Evolutionary conservation across 495 filamentous ascomycete species (phyloP).

Genomic region (Clavariopsis aquatica): DNA sequence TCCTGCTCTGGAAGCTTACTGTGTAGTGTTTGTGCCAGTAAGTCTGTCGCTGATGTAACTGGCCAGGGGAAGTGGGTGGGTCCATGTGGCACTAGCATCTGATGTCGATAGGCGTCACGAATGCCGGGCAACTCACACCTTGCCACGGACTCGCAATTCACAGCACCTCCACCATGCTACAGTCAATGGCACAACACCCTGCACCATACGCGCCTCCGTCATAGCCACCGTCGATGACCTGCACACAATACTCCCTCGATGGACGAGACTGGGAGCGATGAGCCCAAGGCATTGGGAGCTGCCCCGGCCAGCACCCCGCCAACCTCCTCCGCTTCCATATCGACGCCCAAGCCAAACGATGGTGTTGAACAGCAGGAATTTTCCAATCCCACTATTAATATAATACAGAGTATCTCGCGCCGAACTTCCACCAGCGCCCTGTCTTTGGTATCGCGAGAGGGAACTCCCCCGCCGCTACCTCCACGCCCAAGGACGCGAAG

Average conservation of each 20-base stretch:
- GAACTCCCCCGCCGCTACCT: constrained; percentile 37
- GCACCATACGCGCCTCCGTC: neutral
- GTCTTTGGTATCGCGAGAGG: constrained; percentile 26
- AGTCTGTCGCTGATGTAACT: too few relatives aligned
- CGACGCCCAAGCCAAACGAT: constrained; percentile 6
- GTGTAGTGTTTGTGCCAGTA: too few relatives aligned
- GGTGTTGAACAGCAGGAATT: constrained; percentile 33
- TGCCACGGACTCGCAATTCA: neutral
- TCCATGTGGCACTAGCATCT: too few relatives aligned
- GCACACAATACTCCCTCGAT: constrained; percentile 1
- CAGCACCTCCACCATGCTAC: neutral
- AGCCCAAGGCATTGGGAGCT: neutral
- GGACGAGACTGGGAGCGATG: constrained; percentile 23
- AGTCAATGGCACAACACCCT: neutral
- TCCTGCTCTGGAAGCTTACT: too few relatives aligned
- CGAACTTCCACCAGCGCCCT: constrained; percentile 10
- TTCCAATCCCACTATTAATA: constrained; percentile 27
- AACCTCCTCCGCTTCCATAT: neutral
- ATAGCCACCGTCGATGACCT: constrained; percentile 5
- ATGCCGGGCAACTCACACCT: neutral
- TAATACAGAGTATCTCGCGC: constrained; percentile 19
- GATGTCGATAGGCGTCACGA: too few relatives aligned
- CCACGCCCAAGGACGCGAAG: constrained; percentile 28
- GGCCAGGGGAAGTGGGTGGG: too few relatives aligned
- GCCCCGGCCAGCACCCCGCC: constrained; percentile 6